Evolutionary conservation across 1,284 basidiomycete genomes (phyloP).

Genomic region (Ceratobasidium sp.): DNA sequence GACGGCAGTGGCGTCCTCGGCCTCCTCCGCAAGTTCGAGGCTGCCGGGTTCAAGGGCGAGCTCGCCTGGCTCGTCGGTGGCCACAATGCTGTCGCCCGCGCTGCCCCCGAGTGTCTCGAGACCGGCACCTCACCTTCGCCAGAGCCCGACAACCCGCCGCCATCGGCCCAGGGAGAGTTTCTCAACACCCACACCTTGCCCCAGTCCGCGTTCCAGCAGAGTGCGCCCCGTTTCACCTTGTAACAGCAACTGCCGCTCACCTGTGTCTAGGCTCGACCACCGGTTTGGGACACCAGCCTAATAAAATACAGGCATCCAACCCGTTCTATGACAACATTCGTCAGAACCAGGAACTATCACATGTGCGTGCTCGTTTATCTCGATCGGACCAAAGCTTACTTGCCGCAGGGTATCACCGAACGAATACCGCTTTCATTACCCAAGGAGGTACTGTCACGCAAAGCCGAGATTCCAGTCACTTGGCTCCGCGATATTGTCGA

Average conservation of each 20-base stretch:
- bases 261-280: conserved; percentile 46
- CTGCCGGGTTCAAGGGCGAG: conserved; percentile 74
- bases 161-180: conserved; percentile 50
- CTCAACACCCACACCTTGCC: conserved; percentile 47
- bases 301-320: conserved; percentile 67
- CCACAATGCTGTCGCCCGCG: conserved; percentile 75
- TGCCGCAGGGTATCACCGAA: conserved; percentile 79
- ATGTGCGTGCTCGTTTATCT: neutral
- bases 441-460: conserved; percentile 69
- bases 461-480: conserved; percentile 80
- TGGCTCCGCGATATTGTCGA: conserved; percentile 84
- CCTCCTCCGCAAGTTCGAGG: conserved; percentile 86
- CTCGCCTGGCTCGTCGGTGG: conserved; percentile 86
- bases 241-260: conserved; percentile 6
- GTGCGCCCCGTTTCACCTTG: conserved; percentile 13
- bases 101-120: conserved; percentile 66
- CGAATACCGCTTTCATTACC: conserved; percentile 84
- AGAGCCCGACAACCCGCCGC: conserved; percentile 62
- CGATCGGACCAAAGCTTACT: neutral
- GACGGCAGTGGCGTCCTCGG: conserved; percentile 81
- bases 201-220: conserved; percentile 46
- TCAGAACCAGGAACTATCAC: conserved; percentile 89
- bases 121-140: conserved; percentile 64
- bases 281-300: conserved; percentile 28
- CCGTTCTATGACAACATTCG: conserved; percentile 97